Evolutionary conservation across 2,329 filamentous ascomycete genomes (phyloP).

Genomic region (Bertia moriformis): DNA sequence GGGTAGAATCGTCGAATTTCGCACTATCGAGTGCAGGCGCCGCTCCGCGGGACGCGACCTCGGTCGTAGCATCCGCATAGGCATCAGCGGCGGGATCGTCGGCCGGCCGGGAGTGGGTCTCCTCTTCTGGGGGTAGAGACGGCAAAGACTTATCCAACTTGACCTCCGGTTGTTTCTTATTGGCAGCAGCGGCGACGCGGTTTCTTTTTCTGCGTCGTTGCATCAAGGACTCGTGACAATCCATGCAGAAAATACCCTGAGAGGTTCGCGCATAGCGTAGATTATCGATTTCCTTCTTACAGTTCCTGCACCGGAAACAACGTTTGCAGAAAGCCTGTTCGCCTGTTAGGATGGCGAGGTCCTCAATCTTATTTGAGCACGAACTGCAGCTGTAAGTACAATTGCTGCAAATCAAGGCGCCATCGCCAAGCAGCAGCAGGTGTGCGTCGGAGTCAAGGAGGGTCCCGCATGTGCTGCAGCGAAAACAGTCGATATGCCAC

Average conservation of each 20-base stretch:
- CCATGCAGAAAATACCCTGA: conserved; percentile 98
- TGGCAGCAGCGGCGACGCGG: conserved; percentile 45
- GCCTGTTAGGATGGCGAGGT: conserved; percentile 89
- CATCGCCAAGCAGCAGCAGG: conserved; percentile 88
- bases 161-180: conserved; percentile 48
- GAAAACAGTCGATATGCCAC: conserved; percentile 98
- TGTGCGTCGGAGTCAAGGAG: conserved; percentile 97
- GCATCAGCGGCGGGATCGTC: conserved; percentile 40
- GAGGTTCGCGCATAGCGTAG: conserved; percentile 92
- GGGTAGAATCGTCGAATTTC: conserved; percentile 27
- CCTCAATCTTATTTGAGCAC: conserved; percentile 94
- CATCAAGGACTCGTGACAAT: conserved; percentile 93
- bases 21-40: neutral
- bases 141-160: conserved; percentile 85
- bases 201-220: conserved; percentile 79
- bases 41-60: conserved; percentile 34
- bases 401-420: conserved; percentile 96
- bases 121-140: conserved; percentile 66
- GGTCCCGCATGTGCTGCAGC: conserved; percentile 88
- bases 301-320: conserved; percentile 94
- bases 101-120: conserved; percentile 45
- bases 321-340: conserved; percentile 96
- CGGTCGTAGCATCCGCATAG: conserved; percentile 47
- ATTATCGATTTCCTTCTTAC: conserved; percentile 98
- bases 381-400: conserved; percentile 98